Evolutionary conservation across 345 rosid species (phyloP), one percentile per base, ranked within the genome.

Genomic region (Streptanthus diversifolius): DNA sequence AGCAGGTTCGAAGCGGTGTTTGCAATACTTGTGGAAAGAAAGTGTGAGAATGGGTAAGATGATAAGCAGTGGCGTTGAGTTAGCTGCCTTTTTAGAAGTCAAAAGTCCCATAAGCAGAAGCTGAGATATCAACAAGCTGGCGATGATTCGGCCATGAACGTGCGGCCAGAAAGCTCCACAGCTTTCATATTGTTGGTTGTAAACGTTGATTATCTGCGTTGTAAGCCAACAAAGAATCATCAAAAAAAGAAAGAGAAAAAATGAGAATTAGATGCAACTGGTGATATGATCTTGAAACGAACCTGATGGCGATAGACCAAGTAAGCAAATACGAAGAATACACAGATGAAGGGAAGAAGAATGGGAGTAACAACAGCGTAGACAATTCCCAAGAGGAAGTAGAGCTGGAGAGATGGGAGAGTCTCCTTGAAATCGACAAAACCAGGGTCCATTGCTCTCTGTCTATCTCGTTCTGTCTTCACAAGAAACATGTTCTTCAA

Each of bases 151-250:
- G 69, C 86, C 85, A 71, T 91, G 96, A 66, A 95, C 88, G 22
- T 95, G 98, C 0, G 99, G 99, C 99, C 99, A 95, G 80, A 95
- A 95, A 10, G 99, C 99, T 32, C 89, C 98, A 41, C 88, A 93
- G 69, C 99, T 91, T 81, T 95, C 99, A 21, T 95, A 95, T 35
- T 79, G 86, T 78, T 90, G 99, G 71, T 88, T 82, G 85, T 91
- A 95, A 55, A 95, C 99, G 72, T 91, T 95, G 40, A 95, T 84
- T 48, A 95, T 83, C 99, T 95, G 88, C 84, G 45, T 56, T 43
- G 45, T 68, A 36, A 30, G 29, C 51, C 7, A 77, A 66, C 49
- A 51, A 37, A 77, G 1, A 24, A 35, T 32, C 72, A 66, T 49
- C 22, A 67, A 72, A 41, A 54, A n/a, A n/a, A 15, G 25, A 10